Base-by-base conservation (phyloP, 2,329 filamentous ascomycete species). In the Cercospora janseana region DNA sequence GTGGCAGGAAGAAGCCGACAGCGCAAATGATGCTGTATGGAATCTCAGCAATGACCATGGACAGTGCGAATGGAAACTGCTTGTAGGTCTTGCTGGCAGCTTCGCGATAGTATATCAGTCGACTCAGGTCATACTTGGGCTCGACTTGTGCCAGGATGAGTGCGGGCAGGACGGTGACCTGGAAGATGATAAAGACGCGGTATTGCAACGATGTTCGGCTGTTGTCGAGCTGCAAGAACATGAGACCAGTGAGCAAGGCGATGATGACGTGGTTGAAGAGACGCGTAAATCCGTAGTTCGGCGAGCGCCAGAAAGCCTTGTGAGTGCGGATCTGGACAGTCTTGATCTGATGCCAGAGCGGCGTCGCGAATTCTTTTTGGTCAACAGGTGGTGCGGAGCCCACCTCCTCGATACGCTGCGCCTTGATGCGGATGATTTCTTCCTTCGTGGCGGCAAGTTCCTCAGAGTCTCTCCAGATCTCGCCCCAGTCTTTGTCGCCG, bases 151-250 rank as follows among this genome's bases (percentile, higher is more conserved):
- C 82, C 49, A 95, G 81, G 67, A 95, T 88, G 23, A 94, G 76
- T 1, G 87, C 87, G 0, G 89, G 88, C 20, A 95, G 77, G 16
- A 95, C 87, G 0, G 88, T 89, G 44, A 90, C 82, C 52, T 94
- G 88, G 79, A 95, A 95, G 68, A 93, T 87, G 69, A 92, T 82
- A 69, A 95, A 95, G 55, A 95, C 80, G 53, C 85, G 84, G 74
- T 93, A 87, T 69, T 95, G 90, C 4, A 95, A 77, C 1, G 85
- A 87, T 1, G 84, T 73, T 7, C 86, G 80, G 2, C 86, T 89
- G 62, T 90, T 72, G 64, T 92, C 83, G 6, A 95, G 80, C 54
- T 88, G 80, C 40, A 94, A 75, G 68, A 86, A 95, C 26, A 85
- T 85, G 9, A 95, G 77, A 60, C 90, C 90, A 0, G 86, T 88